phyloP scores from a whole-genome alignment of 2,329 filamentous ascomycete species.

The Berkeleyomyces basicola region DNA sequence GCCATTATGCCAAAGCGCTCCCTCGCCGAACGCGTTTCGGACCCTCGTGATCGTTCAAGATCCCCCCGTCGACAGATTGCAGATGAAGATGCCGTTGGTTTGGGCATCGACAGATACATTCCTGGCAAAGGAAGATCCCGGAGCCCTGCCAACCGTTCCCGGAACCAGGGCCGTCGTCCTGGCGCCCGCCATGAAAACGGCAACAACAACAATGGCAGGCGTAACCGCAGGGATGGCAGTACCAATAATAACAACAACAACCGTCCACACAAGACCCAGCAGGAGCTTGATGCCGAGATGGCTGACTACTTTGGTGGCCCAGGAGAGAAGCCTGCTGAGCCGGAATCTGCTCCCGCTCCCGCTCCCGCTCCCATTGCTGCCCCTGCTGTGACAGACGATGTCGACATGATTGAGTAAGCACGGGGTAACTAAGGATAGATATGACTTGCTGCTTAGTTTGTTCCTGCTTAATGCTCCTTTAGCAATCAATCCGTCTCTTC shows the following conservation, averaged over 20 bases:
- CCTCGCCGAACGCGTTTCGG: slow-evolving; percentile 44
- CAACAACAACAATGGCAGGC: slow-evolving; percentile 20
- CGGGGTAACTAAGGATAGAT: not conserved
- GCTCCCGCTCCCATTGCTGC: not conserved
- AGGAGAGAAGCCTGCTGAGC: slow-evolving; percentile 13
- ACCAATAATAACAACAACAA: slow-evolving; percentile 27
- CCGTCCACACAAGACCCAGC: slow-evolving; percentile 68
- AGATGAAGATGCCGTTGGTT: slow-evolving; percentile 42
- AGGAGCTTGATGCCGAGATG: slow-evolving; percentile 94
- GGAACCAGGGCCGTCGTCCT: slow-evolving; percentile 31
- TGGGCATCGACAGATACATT: slow-evolving; percentile 64
- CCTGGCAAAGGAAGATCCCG: slow-evolving; percentile 43
- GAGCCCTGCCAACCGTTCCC: slow-evolving; percentile 29
- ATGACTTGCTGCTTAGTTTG: not conserved
- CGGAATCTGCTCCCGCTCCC: slow-evolving; percentile 12
- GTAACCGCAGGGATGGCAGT: slow-evolving; percentile 14
- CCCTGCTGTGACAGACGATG: slow-evolving; percentile 32
- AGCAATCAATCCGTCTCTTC: too few relatives aligned
- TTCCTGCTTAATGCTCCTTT: not conserved
- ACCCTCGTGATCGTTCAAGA: slow-evolving; percentile 45
- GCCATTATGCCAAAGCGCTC: slow-evolving; percentile 39
- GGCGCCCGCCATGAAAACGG: slow-evolving; percentile 29
- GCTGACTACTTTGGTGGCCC: slow-evolving; percentile 64
- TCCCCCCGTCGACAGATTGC: slow-evolving; percentile 32
- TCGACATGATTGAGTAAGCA: slow-evolving; percentile 53